phyloP scores from a whole-genome alignment of 148 eudicot species.

The Diospyros kaki region DNA sequence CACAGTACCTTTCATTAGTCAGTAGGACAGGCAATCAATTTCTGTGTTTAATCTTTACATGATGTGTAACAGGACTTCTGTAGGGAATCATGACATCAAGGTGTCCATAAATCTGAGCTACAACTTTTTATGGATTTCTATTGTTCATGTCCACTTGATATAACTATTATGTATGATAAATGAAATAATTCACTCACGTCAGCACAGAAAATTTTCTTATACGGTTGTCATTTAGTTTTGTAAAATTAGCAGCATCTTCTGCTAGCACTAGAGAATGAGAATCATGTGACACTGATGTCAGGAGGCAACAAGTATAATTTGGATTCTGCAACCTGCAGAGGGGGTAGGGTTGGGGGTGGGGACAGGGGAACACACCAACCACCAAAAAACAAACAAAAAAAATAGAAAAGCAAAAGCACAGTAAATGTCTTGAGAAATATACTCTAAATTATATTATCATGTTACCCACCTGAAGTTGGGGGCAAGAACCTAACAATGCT shows the following conservation, averaged over 20 bases:
- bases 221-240: not conserved
- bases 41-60: not conserved
- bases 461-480: slow-evolving; percentile 84
- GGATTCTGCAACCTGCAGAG: not conserved
- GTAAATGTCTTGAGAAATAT: not conserved
- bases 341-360: not conserved
- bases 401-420: no score
- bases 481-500: slow-evolving; percentile 80
- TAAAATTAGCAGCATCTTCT: not conserved
- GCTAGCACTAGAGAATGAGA: no score
- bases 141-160: not conserved
- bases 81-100: not conserved
- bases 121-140: not conserved
- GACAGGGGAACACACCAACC: no score
- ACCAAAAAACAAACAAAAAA: no score
- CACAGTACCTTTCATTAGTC: slow-evolving; percentile 1
- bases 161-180: not conserved
- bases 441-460: not conserved
- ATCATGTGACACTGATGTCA: not conserved
- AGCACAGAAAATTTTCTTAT: not conserved
- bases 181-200: not conserved
- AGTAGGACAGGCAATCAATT: not conserved
- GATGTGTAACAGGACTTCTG: not conserved
- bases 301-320: not conserved
- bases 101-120: not conserved